Percentiles rank a stretch among this genome's conserved stretches.
phyloP scores from a whole-genome alignment of 345 rosid species.

The Syzygium oleosum region DNA sequence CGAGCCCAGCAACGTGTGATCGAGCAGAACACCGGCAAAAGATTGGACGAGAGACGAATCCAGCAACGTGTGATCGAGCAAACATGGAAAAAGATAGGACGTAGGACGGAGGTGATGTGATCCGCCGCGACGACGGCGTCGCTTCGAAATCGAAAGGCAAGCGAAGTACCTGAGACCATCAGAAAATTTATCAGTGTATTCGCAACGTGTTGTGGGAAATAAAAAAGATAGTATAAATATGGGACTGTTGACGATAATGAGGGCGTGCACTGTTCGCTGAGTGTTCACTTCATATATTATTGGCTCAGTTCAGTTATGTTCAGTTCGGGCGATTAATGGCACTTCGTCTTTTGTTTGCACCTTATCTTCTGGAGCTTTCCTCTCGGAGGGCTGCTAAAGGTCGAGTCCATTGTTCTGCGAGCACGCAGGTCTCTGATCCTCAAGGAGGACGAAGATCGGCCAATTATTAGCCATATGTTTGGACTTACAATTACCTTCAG shows the following conservation, averaged over 20 bases:
- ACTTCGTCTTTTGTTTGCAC: not conserved
- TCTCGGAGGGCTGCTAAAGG: not conserved
- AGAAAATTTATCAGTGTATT: not conserved
- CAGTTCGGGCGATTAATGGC: not conserved
- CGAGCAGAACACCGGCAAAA: not conserved
- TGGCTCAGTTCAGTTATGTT: not conserved
- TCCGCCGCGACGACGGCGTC: not conserved
- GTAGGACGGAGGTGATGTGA: not conserved
- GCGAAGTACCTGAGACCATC: not conserved
- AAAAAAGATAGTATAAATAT: not conserved
- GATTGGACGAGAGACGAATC: not conserved
- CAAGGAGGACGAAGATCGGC: not conserved
- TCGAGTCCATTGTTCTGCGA: not conserved
- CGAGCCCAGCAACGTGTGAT: not conserved
- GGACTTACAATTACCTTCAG: conserved; percentile 10
- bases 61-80: not conserved
- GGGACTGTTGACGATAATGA: not conserved
- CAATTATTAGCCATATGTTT: not conserved
- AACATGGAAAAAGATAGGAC: not conserved
- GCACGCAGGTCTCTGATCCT: not conserved
- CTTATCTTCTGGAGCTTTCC: not conserved
- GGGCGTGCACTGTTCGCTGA: not conserved
- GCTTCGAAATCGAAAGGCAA: not conserved
- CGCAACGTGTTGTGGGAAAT: not conserved
- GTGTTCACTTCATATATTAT: not conserved